Evolutionary conservation across 1,284 basidiomycete species (phyloP), one percentile per base, ranked within the genome.

Genomic region (Heimioporus punctisporus): DNA sequence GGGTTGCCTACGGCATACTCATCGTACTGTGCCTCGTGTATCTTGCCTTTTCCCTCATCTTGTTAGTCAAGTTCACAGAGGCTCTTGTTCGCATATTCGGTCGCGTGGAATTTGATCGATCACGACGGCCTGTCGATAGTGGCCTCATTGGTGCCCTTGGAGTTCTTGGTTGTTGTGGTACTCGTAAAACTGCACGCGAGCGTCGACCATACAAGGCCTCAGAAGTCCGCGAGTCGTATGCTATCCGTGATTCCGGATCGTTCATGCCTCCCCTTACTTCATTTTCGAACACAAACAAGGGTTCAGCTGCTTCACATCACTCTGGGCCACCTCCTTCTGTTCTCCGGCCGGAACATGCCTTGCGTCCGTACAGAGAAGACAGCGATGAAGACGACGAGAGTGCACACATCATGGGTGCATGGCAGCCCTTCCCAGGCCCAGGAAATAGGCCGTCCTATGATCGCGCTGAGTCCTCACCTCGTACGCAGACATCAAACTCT

Each of bases 1-100:
- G 96, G 97, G 85, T 99, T 23, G 85, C 95, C 9, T 97, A 97
- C 71, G 90, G 93, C 60, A 88, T 98, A 56, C 80, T 98, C 53
- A 79, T 97, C 62, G 88, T 97, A 49, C 83, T 97, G 51, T 94
- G 83, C 7, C 79, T 98, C 58, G 85, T 95, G 48, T 94, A 96
- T 68, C 76, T 95, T 7, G 86, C 88, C 31, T 87, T 95, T 62
- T 66, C 85, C 48, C 72, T 93, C 55, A 92, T 98, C 80, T 81
- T 98, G 46, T 46, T 91, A 34, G 84, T 90, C 72, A 99, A 99
- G 75, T 65, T 96, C 51, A 62, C 92, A 42, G 96, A 98, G 70
- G 93, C 87, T 6, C 49, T 86, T 21, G 79, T 95, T 39, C 91
- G 96, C 26, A 80, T 97, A n/a, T 68, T 88, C 51, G 90, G 91